These are phyloP conservation scores for Jimgerdemannia flammicorona DNA, from an alignment of 192 early-diverging fungal species.

Conservation along the genomic window DNA sequence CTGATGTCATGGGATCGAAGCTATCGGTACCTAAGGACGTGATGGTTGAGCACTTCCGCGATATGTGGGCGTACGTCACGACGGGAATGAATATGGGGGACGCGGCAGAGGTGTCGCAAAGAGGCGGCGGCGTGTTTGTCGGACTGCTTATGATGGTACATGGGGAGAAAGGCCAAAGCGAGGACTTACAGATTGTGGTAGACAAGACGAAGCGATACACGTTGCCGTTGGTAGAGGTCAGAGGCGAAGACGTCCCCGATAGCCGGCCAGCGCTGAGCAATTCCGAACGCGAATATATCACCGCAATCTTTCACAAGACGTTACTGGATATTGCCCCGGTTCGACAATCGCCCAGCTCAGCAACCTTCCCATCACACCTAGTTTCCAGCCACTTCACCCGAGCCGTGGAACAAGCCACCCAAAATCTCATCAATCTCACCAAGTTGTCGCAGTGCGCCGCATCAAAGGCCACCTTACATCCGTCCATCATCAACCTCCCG, in stretches of 20 bases:
- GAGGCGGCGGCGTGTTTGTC: constrained; percentile 8
- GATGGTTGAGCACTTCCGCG: constrained; percentile 24
- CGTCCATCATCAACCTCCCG: constrained; percentile 18
- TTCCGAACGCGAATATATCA: constrained; percentile 9
- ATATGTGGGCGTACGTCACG: constrained; percentile 21
- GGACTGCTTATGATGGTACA: constrained; percentile 19
- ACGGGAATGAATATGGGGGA: constrained; percentile 3
- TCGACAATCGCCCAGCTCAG: background rate
- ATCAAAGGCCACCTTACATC: constrained; percentile 15
- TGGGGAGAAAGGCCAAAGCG: constrained; percentile 1
- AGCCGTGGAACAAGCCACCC: constrained; percentile 13
- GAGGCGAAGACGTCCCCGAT: constrained; percentile 9
- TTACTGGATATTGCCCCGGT: constrained; percentile 5
- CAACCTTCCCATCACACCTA: background rate
- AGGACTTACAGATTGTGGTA: constrained; percentile 12
- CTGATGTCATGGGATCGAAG: constrained; percentile 26
- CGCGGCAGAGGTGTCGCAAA: background rate
- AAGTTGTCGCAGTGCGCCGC: constrained; percentile 9
- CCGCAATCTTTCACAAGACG: constrained; percentile 1
- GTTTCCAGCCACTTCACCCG: constrained; percentile 8
- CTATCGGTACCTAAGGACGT: constrained; percentile 19
- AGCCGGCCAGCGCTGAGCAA: background rate
- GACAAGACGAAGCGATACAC: constrained; percentile 18
- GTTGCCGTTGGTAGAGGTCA: constrained; percentile 17
- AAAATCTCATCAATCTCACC: constrained; percentile 11